A percentile compares a stretch with the other conserved stretches of the same genome.
These are phyloP conservation scores for Cornus florida DNA, from an alignment of 148 eudicot species.

Conservation along the genomic window DNA sequence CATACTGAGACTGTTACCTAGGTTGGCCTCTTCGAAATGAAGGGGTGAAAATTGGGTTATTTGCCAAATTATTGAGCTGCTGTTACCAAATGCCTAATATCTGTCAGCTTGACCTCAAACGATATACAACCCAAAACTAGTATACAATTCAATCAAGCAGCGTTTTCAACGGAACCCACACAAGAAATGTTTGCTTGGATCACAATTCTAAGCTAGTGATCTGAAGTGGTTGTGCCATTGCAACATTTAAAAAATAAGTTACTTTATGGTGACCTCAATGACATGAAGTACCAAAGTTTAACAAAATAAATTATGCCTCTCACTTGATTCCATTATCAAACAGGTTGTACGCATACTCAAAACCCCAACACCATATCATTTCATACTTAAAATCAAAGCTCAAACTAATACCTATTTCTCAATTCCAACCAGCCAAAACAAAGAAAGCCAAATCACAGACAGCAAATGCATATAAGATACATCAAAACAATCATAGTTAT, in stretches of 20 bases:
- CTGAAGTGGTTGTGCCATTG: not conserved
- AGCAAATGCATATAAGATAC: not conserved
- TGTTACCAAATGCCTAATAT: not conserved
- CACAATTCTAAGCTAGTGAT: not conserved
- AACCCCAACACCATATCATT: not conserved
- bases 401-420: not conserved
- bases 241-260: not conserved
- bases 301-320: not conserved
- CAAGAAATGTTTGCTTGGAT: not conserved
- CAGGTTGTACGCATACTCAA: conserved; percentile 19
- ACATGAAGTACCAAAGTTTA: not conserved
- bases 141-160: too few species aligned
- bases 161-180: not conserved
- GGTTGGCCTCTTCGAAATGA: too few species aligned
- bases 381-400: not conserved
- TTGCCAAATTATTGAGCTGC: not conserved
- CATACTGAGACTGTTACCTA: too few species aligned
- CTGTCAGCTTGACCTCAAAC: not conserved
- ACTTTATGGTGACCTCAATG: not conserved
- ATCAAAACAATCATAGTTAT: not conserved
- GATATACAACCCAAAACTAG: not conserved
- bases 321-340: conserved; percentile 20
- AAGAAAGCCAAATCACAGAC: not conserved
- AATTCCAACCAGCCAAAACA: not conserved
- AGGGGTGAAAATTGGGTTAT: too few species aligned